These are phyloP conservation scores for Fusarium virguliforme DNA, from an alignment of 2,329 filamentous ascomycete genomes.

Conservation along the genomic window DNA sequence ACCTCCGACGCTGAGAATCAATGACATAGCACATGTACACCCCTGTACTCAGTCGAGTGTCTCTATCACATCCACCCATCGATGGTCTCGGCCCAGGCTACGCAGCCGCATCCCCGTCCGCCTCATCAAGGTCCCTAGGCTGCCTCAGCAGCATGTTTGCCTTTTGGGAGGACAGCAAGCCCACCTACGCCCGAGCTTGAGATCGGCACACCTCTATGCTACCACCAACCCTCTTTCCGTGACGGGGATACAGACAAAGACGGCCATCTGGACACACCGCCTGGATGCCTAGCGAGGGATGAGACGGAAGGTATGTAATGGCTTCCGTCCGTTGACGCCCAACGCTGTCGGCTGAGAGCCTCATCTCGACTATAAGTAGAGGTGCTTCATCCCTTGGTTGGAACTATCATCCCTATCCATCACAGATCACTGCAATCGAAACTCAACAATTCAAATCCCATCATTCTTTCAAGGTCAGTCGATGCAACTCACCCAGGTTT, in stretches of 20 bases:
- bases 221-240: background rate
- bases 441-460: background rate
- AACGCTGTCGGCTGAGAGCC: background rate
- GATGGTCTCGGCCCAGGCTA: background rate
- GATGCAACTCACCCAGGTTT: background rate
- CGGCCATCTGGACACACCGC: background rate
- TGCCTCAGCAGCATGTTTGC: background rate
- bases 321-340: background rate
- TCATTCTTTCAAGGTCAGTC: background rate
- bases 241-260: background rate
- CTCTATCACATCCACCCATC: background rate
- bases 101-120: background rate
- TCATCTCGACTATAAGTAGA: background rate
- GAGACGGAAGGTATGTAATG: background rate
- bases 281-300: background rate
- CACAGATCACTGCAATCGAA: background rate
- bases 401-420: background rate
- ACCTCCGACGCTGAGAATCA: background rate
- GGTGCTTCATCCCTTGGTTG: background rate
- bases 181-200: background rate
- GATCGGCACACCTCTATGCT: background rate
- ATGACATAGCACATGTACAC: background rate
- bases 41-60: background rate
- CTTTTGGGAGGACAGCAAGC: background rate
- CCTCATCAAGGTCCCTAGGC: background rate